phyloP scores from a whole-genome alignment of 164 flowering plant species.

The Magnolia sinica region DNA sequence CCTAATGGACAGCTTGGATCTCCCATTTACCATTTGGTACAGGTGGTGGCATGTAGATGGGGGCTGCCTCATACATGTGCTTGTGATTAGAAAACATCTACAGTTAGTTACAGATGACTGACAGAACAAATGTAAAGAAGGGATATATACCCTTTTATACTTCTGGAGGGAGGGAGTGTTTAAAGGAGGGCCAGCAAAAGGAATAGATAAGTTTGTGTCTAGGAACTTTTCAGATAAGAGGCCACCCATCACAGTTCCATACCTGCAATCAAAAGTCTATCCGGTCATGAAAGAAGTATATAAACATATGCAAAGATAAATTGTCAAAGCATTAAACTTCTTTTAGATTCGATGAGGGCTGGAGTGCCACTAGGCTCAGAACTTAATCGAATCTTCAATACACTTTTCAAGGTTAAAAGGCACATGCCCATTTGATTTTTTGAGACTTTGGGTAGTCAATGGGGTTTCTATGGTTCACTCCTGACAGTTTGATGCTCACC shows the following conservation, averaged over 20 bases:
- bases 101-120: too few relatives aligned
- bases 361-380: neutral
- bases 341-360: neutral
- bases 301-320: neutral
- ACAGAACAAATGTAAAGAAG: neutral
- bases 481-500: too few relatives aligned
- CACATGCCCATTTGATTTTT: too few relatives aligned
- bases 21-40: too few relatives aligned
- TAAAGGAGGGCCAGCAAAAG: constrained; percentile 87
- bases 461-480: too few relatives aligned
- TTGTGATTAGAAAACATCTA: too few relatives aligned
- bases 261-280: constrained; percentile 46
- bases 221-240: constrained; percentile 90
- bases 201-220: constrained; percentile 78
- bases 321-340: neutral
- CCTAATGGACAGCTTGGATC: too few relatives aligned
- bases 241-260: constrained; percentile 98
- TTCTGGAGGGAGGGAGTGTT: constrained; percentile 97
- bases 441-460: too few relatives aligned
- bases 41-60: too few relatives aligned
- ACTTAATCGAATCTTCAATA: neutral
- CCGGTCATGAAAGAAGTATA: neutral
- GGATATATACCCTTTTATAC: constrained; percentile 73
- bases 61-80: too few relatives aligned
- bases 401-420: too few relatives aligned